Percentiles rank a stretch among this genome's conserved stretches.
Conservation (phyloP, 164 flowering plant genomes). For the Nymphaea thermarum region DNA sequence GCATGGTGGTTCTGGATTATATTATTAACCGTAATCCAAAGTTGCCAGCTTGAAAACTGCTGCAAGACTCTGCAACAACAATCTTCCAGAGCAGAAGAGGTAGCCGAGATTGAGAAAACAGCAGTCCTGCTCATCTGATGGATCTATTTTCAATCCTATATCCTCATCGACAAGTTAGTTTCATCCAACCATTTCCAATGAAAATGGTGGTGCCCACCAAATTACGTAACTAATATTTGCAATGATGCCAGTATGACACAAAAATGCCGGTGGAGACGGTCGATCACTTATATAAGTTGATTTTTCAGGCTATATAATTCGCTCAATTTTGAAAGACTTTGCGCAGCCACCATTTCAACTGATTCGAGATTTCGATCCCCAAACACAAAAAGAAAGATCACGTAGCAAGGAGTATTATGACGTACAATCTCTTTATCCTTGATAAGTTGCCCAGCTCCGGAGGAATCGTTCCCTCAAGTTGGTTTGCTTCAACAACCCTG, state of each 20-base stretch:
- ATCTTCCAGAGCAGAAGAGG: not conserved
- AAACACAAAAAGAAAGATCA: not conserved
- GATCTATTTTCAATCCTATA: too few relatives aligned
- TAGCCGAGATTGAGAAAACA: too few relatives aligned
- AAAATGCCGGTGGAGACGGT: too few relatives aligned
- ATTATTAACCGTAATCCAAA: not conserved
- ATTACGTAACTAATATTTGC: not conserved
- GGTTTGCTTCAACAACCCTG: slow-evolving; percentile 27
- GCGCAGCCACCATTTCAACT: too few relatives aligned
- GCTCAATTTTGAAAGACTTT: too few relatives aligned
- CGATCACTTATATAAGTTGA: not conserved
- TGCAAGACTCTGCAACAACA: not conserved
- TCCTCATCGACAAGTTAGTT: too few relatives aligned
- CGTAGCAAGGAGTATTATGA: not conserved
- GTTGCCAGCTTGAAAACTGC: not conserved
- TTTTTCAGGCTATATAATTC: too few relatives aligned
- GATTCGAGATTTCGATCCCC: not conserved
- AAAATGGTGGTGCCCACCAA: not conserved
- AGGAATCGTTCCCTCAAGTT: slow-evolving; percentile 23
- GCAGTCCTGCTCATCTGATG: too few relatives aligned
- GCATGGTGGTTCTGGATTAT: too few relatives aligned
- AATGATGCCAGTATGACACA: too few relatives aligned
- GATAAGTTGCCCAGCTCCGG: slow-evolving; percentile 22
- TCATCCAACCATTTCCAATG: not conserved
- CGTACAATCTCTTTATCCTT: slow-evolving; percentile 19